A percentile compares a stretch with the other conserved stretches of the same genome.
phyloP scores from a whole-genome alignment of 2,329 filamentous ascomycete species.

The Curvularia sp. region DNA sequence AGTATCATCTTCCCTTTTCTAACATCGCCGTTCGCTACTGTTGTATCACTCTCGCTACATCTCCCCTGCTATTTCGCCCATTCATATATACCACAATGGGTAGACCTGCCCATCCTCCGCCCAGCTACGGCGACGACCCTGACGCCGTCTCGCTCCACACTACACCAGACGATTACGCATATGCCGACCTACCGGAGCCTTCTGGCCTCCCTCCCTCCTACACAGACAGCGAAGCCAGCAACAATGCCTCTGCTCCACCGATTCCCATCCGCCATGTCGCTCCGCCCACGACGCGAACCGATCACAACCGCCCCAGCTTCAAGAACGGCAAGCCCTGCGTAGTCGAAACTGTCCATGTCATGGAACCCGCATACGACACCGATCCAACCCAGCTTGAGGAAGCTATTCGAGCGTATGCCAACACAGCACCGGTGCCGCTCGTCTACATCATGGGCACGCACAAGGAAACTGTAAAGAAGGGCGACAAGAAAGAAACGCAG shows the following conservation, averaged over 20 bases:
- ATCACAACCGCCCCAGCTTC: constrained; percentile 36
- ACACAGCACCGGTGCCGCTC: constrained; percentile 42
- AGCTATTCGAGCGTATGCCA: constrained; percentile 36
- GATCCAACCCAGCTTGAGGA: constrained; percentile 45
- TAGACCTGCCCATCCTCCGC: constrained; percentile 28
- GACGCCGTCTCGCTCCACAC: constrained; percentile 52
- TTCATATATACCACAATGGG: constrained; percentile 37
- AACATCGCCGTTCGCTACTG: neutral
- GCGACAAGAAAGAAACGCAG: constrained; percentile 48
- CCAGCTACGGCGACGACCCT: constrained; percentile 47
- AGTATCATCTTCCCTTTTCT: constrained; percentile 9
- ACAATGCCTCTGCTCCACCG: constrained; percentile 13
- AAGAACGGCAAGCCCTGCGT: constrained; percentile 41
- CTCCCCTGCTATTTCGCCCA: neutral
- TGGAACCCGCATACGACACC: constrained; percentile 44
- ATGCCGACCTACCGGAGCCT: constrained; percentile 48
- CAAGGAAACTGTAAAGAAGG: constrained; percentile 44
- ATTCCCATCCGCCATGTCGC: constrained; percentile 37
- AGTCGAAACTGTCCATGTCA: constrained; percentile 34
- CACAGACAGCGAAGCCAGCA: constrained; percentile 41
- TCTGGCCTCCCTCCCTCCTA: constrained; percentile 48
- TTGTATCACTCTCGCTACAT: neutral
- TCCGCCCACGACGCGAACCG: constrained; percentile 36
- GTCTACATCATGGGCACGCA: constrained; percentile 51
- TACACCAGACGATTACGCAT: constrained; percentile 48